Percentiles rank a stretch among this genome's conserved stretches.
These are phyloP conservation scores for Sporobolus alterniflorus DNA, from an alignment of 202 grass and related monocot species.

Conservation along the genomic window DNA sequence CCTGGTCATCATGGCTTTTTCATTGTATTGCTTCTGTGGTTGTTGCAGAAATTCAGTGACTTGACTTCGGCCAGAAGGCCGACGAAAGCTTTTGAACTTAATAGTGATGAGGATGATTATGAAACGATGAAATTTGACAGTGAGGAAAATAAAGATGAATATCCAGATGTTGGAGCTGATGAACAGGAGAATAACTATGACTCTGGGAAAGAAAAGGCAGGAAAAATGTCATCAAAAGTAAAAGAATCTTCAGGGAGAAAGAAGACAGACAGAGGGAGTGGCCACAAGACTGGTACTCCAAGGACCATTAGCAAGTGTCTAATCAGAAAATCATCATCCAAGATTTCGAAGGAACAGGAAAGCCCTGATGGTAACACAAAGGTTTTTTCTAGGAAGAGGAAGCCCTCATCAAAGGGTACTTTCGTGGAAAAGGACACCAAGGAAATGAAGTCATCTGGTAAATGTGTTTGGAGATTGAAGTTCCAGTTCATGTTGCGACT, in stretches of 20 bases:
- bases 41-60: constrained; percentile 52
- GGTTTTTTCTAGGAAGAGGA: constrained; percentile 97
- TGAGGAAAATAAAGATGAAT: constrained; percentile 61
- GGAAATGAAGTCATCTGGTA: constrained; percentile 79
- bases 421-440: constrained; percentile 53
- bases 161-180: constrained; percentile 42
- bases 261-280: constrained; percentile 44
- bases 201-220: constrained; percentile 42
- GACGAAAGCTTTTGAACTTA: constrained; percentile 52
- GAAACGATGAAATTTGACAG: constrained; percentile 60
- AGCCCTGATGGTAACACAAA: constrained; percentile 58
- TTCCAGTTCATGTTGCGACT: background rate
- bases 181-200: constrained; percentile 62
- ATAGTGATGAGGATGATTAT: constrained; percentile 70
- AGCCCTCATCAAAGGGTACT: constrained; percentile 29
- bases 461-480: constrained; percentile 11
- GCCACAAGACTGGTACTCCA: constrained; percentile 39
- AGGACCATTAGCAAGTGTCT: constrained; percentile 51
- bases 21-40: constrained; percentile 20
- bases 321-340: constrained; percentile 47
- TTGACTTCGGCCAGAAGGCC: constrained; percentile 41
- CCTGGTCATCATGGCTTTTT: constrained; percentile 18
- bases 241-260: constrained; percentile 61
- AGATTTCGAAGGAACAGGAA: constrained; percentile 56
- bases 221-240: constrained; percentile 56